A percentile compares a stretch with the other conserved stretches of the same genome.
These are phyloP conservation scores for Phylloboletellus chloephorus DNA, from an alignment of 1,284 basidiomycete genomes.

Conservation along the genomic window DNA sequence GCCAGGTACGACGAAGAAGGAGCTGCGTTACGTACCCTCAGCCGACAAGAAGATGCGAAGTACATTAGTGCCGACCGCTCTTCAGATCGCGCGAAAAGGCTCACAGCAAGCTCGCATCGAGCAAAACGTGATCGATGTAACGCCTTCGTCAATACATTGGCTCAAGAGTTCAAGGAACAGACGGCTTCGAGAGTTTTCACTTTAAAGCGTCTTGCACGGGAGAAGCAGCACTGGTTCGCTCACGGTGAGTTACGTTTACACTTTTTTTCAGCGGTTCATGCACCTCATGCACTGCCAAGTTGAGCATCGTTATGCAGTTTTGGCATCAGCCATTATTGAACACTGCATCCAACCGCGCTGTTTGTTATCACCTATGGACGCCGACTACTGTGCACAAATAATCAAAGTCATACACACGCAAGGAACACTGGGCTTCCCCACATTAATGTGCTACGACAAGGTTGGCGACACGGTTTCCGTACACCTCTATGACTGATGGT, in stretches of 20 bases:
- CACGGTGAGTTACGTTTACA: conserved; percentile 47
- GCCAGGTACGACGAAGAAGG: conserved; percentile 67
- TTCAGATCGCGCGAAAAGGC: conserved; percentile 51
- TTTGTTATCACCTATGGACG: conserved; percentile 91
- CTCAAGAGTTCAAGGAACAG: conserved; percentile 73
- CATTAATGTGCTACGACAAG: conserved; percentile 81
- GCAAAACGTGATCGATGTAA: conserved; percentile 59
- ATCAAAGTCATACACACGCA: conserved; percentile 83
- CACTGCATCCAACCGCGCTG: conserved; percentile 92
- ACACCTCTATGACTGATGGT: conserved; percentile 9
- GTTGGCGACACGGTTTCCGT: conserved; percentile 36
- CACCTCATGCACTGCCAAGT: conserved; percentile 18
- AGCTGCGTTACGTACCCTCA: conserved; percentile 50
- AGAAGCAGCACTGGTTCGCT: conserved; percentile 88
- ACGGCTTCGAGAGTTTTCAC: conserved; percentile 67
- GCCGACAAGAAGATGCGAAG: conserved; percentile 56
- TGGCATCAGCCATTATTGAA: conserved; percentile 71
- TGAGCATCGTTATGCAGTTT: conserved; percentile 46
- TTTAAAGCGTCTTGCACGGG: conserved; percentile 68
- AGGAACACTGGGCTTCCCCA: conserved; percentile 85
- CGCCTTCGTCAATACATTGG: conserved; percentile 47
- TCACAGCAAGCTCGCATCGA: conserved; percentile 52
- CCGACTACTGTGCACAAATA: conserved; percentile 89
- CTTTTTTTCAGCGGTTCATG: conserved; percentile 1
- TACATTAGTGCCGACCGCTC: conserved; percentile 60